A percentile compares a stretch with the other conserved stretches of the same genome.
These are phyloP conservation scores for Colletotrichum sansevieriae DNA, from an alignment of 2,329 filamentous ascomycete genomes.

Conservation along the genomic window DNA sequence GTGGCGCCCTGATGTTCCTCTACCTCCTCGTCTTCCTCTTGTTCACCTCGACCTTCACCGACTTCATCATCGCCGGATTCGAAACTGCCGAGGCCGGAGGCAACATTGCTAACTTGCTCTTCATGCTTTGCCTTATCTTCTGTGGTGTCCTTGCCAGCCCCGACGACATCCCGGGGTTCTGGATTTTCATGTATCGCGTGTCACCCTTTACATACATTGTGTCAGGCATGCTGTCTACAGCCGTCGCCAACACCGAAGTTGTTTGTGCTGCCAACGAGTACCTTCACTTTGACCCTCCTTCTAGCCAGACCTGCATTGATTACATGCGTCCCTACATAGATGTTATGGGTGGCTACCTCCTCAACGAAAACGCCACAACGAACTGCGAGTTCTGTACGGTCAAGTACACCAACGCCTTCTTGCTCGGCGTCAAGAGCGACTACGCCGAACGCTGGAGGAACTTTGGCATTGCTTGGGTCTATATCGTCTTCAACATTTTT, in stretches of 20 bases:
- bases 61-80: conserved; percentile 81
- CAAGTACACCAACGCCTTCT: conserved; percentile 64
- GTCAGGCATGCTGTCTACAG: conserved; percentile 77
- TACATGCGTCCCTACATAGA: conserved; percentile 69
- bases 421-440: conserved; percentile 61
- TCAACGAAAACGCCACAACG: conserved; percentile 60
- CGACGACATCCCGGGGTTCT: conserved; percentile 76
- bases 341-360: conserved; percentile 65
- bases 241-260: conserved; percentile 75
- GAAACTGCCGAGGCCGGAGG: conserved; percentile 81
- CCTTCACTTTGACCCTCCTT: conserved; percentile 73
- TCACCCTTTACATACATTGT: conserved; percentile 88
- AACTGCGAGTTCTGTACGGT: conserved; percentile 70
- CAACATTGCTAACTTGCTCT: conserved; percentile 81
- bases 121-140: conserved; percentile 81
- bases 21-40: conserved; percentile 81
- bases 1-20: conserved; percentile 84
- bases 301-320: conserved; percentile 68
- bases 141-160: conserved; percentile 79
- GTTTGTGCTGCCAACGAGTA: conserved; percentile 78
- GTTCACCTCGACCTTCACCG: conserved; percentile 85
- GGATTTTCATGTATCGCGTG: conserved; percentile 87
- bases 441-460: conserved; percentile 77
- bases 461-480: conserved; percentile 73
- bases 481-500: conserved; percentile 69